Evolutionary conservation across 176 grass and related monocot genomes (phyloP).

Genomic region (Hyparrhenia diplandra): DNA sequence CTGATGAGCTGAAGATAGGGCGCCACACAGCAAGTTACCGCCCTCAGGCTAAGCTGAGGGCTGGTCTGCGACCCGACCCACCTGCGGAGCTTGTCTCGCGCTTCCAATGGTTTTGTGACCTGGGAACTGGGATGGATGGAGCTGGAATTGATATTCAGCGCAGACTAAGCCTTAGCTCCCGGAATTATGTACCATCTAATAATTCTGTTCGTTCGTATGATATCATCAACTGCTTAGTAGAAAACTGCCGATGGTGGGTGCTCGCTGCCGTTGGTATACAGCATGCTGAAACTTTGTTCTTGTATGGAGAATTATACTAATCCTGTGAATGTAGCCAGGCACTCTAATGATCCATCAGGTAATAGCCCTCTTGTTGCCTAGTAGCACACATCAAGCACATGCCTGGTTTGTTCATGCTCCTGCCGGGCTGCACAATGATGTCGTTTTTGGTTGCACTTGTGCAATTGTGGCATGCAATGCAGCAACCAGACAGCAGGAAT

Average conservation of each 20-base stretch:
- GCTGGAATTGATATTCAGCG: neutral
- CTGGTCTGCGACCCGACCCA: neutral
- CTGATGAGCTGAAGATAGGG: slow-evolving; percentile 21
- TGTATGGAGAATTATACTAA: slow-evolving; percentile 40
- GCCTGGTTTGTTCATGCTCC: neutral
- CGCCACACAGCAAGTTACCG: neutral
- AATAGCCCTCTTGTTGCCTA: neutral
- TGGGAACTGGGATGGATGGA: neutral
- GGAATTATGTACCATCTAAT: slow-evolving; percentile 53
- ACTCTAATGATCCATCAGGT: neutral
- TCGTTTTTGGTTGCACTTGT: slow-evolving; percentile 3
- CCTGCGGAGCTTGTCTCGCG: neutral
- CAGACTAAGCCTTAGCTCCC: slow-evolving; percentile 21
- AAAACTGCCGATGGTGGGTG: neutral
- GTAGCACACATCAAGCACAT: neutral
- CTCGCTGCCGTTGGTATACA: neutral
- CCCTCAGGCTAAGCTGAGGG: neutral
- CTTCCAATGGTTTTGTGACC: neutral
- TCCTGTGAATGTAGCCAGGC: slow-evolving; percentile 61
- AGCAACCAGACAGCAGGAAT: neutral
- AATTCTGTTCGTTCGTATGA: slow-evolving; percentile 55
- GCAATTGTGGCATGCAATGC: neutral
- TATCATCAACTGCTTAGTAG: slow-evolving; percentile 38
- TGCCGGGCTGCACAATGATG: neutral
- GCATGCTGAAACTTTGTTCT: slow-evolving; percentile 25